Evolutionary conservation across 2,329 filamentous ascomycete genomes (phyloP), one percentile per base, ranked within the genome.

Genomic region (Diplodia sapinea): DNA sequence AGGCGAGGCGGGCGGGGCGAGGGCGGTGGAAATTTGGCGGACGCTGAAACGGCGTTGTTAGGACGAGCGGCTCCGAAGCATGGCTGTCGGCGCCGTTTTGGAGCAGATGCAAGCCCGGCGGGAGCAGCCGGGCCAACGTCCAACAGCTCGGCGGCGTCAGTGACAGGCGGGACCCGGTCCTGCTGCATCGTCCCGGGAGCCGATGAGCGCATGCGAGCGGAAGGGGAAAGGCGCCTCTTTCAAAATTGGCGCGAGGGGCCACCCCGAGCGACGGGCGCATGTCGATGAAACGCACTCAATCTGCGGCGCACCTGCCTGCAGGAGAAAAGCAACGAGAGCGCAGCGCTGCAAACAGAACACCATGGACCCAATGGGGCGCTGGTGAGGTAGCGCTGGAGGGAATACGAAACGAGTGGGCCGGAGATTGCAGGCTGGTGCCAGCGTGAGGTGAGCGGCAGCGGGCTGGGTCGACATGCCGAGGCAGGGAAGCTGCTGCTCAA

Each of bases 41-140:
- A 49, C 36, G 59, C 29, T 63, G 59, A 63, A 63, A 63, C 59
- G 47, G 47, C 7, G 36, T 38, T 8, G 36, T 38, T n/a, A 38
- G 20, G 31, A 36, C 23, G 52, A 47, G 55, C 23, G 38, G 55
- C 26, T 15, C 55, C 57, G 56, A 49, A 29, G 57, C 13, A 26
- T 31, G 38, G 8, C 38, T 33, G 40, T 23, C 40, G 38, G 57
- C 57, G 57, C 33, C 57, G 38, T 43, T 62, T 50, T 63, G 43
- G 59, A 63, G 59, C 59, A 63, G 59, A 50, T 63, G 59, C 59
- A 63, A 51, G 59, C 59, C 59, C 43, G 59, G 38, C 59, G 59
- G 59, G 59, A 63, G 59, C 59, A 63, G 59, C 59, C 59, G 59
- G 59, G 59, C 59, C 59, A 63, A 63, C 59, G 59, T 63, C 59